Evolutionary conservation across 164 flowering plant species (phyloP).

Genomic region (Hamamelis virginiana): DNA sequence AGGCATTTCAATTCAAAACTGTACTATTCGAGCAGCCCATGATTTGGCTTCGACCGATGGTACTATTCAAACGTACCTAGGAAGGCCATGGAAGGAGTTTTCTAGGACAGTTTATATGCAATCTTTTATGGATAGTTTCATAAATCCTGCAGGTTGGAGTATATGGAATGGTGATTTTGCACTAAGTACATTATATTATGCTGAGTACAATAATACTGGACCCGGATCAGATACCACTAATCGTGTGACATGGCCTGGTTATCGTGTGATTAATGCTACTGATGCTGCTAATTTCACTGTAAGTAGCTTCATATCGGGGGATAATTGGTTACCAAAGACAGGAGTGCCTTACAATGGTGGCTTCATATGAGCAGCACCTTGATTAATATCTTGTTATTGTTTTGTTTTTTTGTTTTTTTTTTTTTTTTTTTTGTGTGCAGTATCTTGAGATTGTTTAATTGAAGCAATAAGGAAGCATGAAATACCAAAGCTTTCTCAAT

Average conservation of each 20-base stretch:
- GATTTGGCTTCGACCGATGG: constrained; percentile 11
- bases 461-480: too few relatives aligned
- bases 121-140: constrained; percentile 26
- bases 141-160: constrained; percentile 42
- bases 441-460: too few relatives aligned
- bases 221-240: constrained; percentile 18
- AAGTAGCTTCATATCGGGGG: too few relatives aligned
- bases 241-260: constrained; percentile 17
- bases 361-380: too few relatives aligned
- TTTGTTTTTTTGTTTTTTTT: too few relatives aligned
- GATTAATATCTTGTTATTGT: too few relatives aligned
- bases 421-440: too few relatives aligned
- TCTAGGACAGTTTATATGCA: constrained; percentile 45
- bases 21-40: constrained; percentile 6
- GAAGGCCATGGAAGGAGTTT: constrained; percentile 49
- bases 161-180: constrained; percentile 20
- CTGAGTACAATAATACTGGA: constrained; percentile 29
- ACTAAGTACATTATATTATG: constrained; percentile 14
- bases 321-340: too few relatives aligned
- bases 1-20: constrained; percentile 27
- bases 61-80: constrained; percentile 29
- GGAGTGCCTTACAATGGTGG: too few relatives aligned
- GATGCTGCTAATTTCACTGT: too few relatives aligned
- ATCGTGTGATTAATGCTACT: constrained; percentile 5
- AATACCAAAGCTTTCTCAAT: too few relatives aligned